These are phyloP conservation scores for Debaryomyces prosopidis DNA, from an alignment of 805 yeast species.

Conservation along the genomic window DNA sequence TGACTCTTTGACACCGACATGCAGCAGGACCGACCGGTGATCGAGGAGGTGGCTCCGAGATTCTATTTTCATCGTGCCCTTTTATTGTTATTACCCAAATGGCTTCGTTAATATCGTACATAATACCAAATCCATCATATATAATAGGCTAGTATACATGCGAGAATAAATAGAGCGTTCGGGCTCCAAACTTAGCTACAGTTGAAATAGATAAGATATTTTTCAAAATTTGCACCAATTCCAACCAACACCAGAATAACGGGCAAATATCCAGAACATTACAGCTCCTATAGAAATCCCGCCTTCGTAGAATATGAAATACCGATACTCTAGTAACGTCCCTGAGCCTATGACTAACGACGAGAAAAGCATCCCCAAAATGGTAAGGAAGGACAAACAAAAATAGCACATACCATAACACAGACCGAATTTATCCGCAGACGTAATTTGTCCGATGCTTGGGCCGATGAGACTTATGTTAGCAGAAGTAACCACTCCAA, in stretches of 20 bases:
- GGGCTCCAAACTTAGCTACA: too few relatives aligned
- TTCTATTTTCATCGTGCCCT: too few relatives aligned
- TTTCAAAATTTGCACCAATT: slow-evolving; percentile 29
- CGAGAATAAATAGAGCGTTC: too few relatives aligned
- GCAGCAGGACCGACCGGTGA: too few relatives aligned
- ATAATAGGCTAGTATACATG: too few relatives aligned
- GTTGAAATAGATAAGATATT: not conserved
- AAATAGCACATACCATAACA: slow-evolving; percentile 53
- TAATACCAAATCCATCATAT: too few relatives aligned
- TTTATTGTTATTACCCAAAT: too few relatives aligned
- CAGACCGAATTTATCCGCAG: slow-evolving; percentile 54
- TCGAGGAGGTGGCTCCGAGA: too few relatives aligned
- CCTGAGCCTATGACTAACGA: slow-evolving; percentile 27
- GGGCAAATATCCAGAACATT: slow-evolving; percentile 42
- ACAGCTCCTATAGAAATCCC: slow-evolving; percentile 38
- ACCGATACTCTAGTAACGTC: slow-evolving; percentile 32
- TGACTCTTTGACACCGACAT: too few relatives aligned
- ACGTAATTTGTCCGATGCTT: slow-evolving; percentile 59
- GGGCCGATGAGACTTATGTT: slow-evolving; percentile 59
- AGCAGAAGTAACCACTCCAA: slow-evolving; percentile 59
- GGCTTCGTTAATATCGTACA: too few relatives aligned
- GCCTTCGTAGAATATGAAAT: slow-evolving; percentile 47
- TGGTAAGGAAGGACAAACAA: slow-evolving; percentile 34
- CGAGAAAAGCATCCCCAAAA: slow-evolving; percentile 28
- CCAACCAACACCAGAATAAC: slow-evolving; percentile 47